Base-by-base conservation (phyloP, 1,284 basidiomycete species). In the Melampsora larici-populina region DNA sequence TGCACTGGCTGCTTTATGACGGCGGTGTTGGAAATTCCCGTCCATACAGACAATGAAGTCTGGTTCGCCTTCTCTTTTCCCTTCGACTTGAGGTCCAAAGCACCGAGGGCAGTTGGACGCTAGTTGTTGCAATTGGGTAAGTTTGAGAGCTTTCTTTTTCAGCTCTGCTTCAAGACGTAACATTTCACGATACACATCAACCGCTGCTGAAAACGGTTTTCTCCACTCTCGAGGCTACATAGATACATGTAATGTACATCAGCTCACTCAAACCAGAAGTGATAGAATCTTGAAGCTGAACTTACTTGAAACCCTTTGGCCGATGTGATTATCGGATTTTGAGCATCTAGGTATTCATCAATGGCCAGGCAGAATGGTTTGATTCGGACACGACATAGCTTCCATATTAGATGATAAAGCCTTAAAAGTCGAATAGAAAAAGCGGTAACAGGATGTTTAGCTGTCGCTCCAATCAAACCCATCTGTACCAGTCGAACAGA, bases 271-370 rank as follows among this genome's bases (percentile, higher is more conserved):
- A 70, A 17, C 31, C 58, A 58, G 13, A 51, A 33, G 40, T 18
- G 18, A 8, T 49, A 21, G 13, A 17, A 5, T 21, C 18, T 36
- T n/a, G n/a, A n/a, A n/a, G n/a, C 24, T 9, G 8, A 8, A n/a
- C 40, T 18, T 9, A 21, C 2, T 9, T 26, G 21, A 15, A 29
- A 5, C 1, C 31, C 55, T 29, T 48, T 24, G 21, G 33, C 49
- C 49, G 55, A 58, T 6, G n/a, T n/a, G n/a, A 70, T 70, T 3
- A 70, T n/a, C 9, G 46, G 48, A 58, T 70, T 70, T 9, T 58
- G 3, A 15, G 69, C 46, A 70, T 70, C 69, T 18, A 70, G 36
- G 26, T 51, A 71, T 33, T 71, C 69, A 21, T 71, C 69, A 70
- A 70, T 6, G 2, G 69, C 26, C 26, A 3, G 4, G n/a, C 40